A percentile compares a stretch with the other conserved stretches of the same genome.
Evolutionary conservation across 192 early-diverging fungal species (phyloP).

Genomic region (Podochytrium sp.): DNA sequence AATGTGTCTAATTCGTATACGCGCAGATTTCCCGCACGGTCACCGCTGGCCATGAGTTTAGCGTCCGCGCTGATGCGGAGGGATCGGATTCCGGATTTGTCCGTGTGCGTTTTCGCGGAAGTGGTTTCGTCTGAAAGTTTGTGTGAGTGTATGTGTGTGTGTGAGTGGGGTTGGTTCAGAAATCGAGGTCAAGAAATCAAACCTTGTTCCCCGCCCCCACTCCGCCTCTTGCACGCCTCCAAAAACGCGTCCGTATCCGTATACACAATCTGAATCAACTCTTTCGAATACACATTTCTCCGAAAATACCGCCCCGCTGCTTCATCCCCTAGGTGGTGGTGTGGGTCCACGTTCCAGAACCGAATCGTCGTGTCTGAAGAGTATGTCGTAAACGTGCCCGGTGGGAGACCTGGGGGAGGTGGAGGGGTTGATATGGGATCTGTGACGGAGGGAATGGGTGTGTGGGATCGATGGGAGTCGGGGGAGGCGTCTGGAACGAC

Average conservation of each 20-base stretch:
- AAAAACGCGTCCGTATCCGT: conserved; percentile 51
- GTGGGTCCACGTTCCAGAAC: conserved; percentile 76
- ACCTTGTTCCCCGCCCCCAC: too few species aligned
- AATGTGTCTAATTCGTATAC: conserved; percentile 65
- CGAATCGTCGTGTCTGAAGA: conserved; percentile 78
- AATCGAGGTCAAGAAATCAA: too few species aligned
- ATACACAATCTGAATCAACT: conserved; percentile 63
- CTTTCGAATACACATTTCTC: conserved; percentile 64
- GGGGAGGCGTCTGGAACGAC: conserved; percentile 39
- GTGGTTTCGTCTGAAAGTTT: neutral
- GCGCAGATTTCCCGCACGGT: conserved; percentile 72
- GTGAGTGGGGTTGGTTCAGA: neutral
- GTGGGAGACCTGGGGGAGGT: conserved; percentile 42
- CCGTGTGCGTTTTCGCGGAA: neutral
- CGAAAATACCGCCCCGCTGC: conserved; percentile 36
- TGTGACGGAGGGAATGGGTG: neutral
- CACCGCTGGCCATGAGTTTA: conserved; percentile 69
- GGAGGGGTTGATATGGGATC: neutral
- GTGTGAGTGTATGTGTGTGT: neutral
- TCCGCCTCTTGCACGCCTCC: neutral
- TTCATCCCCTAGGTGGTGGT: neutral
- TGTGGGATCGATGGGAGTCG: neutral
- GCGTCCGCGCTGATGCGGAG: conserved; percentile 69
- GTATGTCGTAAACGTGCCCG: conserved; percentile 72
- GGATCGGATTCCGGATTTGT: conserved; percentile 70